Conservation (phyloP, 345 rosid species). For the Toxicodendron radicans region DNA sequence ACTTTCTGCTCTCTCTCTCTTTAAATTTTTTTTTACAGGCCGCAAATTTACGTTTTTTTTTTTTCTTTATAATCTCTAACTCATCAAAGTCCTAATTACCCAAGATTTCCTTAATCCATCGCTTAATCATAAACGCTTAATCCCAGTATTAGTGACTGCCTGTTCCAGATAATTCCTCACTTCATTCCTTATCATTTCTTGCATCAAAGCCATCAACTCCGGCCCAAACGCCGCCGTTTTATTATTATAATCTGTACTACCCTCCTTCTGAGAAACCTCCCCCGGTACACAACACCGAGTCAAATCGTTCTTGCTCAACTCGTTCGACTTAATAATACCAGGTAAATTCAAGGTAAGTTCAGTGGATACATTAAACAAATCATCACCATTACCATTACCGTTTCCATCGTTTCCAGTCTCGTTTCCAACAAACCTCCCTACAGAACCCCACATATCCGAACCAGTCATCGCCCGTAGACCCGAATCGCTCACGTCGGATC, state of each 20-base stretch:
- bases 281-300: neutral
- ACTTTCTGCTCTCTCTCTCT: too few species aligned
- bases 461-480: constrained; percentile 17
- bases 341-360: constrained; percentile 44
- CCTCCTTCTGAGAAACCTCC: neutral
- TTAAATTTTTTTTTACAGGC: too few species aligned
- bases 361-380: constrained; percentile 32
- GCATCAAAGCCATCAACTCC: constrained; percentile 42
- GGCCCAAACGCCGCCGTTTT: constrained; percentile 26
- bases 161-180: constrained; percentile 48
- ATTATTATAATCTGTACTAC: neutral
- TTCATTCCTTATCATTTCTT: constrained; percentile 51
- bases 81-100: neutral
- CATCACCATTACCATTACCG: neutral
- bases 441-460: neutral
- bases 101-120: neutral
- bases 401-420: neutral
- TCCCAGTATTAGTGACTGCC: constrained; percentile 30
- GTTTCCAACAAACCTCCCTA: constrained; percentile 5
- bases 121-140: constrained; percentile 33
- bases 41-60: too few species aligned
- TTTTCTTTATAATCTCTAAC: neutral
- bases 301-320: constrained; percentile 11
- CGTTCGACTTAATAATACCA: constrained; percentile 29
- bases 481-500: constrained; percentile 46